Evolutionary conservation across 257 asterid genomes (phyloP), one percentile per base, ranked within the genome.

Genomic region (Nemophila menziesii): DNA sequence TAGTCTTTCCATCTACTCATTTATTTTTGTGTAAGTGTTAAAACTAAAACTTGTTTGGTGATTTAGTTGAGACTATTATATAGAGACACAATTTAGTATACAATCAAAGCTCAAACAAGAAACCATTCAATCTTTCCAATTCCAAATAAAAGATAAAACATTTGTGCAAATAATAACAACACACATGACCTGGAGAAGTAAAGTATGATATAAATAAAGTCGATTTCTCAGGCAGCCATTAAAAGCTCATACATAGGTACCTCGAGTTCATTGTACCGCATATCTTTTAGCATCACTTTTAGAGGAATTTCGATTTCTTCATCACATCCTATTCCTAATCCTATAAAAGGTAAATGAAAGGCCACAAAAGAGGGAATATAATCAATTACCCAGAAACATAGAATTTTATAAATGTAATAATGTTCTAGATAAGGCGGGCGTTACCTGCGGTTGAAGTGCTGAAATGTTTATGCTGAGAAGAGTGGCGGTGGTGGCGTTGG

Each of bases 261-360:
- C 79, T 83, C 86, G 44, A 89, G 79, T 48, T 89, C 86, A 39
- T 68, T 51, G 57, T 80, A 89, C 45, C 86, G 68, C 86, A 89
- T 64, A 54, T 89, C 97, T 63, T 89, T 89, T 20, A 89, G 55
- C 46, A 78, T 51, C 57, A 89, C 90, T 47, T 64, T 59, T 62
- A 51, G 15, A 13, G 67, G 50, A 52, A 58, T 21, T 24, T 52
- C 66, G 43, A 19, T 47, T 43, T 36, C 56, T 56, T 62, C 78
- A 20, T 49, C 45, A 42, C 43, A 66, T 38, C 61, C 78, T 68
- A 52, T 9, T 13, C 17, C 16, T 20, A n/a, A 12, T 21, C 8
- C n/a, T 18, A 2, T 18, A 8, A 44, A n/a, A 48, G 16, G 42
- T 29, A 16, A 3, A 50, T 22, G 10, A 16, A 19, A 37, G 15